Evolutionary conservation across 2,329 filamentous ascomycete genomes (phyloP), one percentile per base, ranked within the genome.

Genomic region (Sporothrix mexicana): DNA sequence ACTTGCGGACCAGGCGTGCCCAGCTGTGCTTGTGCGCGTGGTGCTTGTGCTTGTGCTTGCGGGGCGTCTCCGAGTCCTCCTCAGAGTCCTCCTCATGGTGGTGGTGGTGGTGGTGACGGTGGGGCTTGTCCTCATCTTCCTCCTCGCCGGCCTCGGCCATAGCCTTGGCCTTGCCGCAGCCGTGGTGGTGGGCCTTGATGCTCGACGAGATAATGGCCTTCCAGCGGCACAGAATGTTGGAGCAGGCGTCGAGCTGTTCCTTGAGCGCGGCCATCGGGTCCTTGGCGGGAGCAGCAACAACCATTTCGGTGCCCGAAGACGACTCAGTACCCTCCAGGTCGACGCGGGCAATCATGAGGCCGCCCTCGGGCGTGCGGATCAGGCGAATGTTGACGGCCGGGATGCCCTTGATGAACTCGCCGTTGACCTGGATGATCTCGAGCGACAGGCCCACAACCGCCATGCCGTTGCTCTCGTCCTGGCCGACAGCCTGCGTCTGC

Each of bases 311-410:
- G n/a, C n/a, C n/a, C n/a, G n/a, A 25, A 6, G 53, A 13, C 36
- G 66, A 23, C 12, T 45, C 20, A 15, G 17, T 57, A 9, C 81
- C 78, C 75, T 79, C 80, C 64, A 82, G 8, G 69, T 84, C 80
- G 55, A 88, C 80, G 57, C 81, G 81, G 59, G 82, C 84, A 75
- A 92, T 88, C 79, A 88, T 80, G 51, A 92, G 82, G 67, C 87
- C 85, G 71, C 85, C 85, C 17, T 81, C 81, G 3, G 85, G 83
- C 0, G 87, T 88, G 82, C 90, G 87, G 79, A 93, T 83, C 20
- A 93, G 82, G 76, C 87, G 87, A 62, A 93, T 82, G 62, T 87
- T 85, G 73, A 93, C 84, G 41, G 82, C 82, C 51, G 87, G 85
- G 30, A 90, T 82, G 30, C 81, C 84, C 61, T 87, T 81, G 71